Percentiles rank a stretch among this genome's conserved stretches.
phyloP scores from a whole-genome alignment of 306 rosid species.

The Cucumis hystrix region DNA sequence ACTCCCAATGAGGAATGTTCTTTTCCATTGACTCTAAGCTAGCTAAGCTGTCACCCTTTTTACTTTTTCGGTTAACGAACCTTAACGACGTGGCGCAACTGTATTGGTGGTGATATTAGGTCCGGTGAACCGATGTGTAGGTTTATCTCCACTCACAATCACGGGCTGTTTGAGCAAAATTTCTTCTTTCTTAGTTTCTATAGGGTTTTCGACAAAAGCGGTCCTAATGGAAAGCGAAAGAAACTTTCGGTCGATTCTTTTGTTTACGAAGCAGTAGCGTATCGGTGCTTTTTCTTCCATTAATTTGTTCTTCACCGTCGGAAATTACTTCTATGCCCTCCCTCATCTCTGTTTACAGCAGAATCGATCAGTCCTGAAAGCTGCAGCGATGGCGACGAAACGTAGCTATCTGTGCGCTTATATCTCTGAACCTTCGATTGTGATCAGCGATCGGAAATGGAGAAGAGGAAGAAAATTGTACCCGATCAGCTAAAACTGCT shows the following conservation, averaged over 20 bases:
- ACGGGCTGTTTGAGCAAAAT: background rate
- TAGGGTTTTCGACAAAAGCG: background rate
- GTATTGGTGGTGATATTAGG: background rate
- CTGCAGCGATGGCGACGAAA: background rate
- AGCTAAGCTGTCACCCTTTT: background rate
- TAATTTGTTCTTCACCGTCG: background rate
- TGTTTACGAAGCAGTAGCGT: background rate
- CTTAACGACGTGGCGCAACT: background rate
- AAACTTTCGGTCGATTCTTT: background rate
- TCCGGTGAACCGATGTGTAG: background rate
- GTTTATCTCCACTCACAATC: background rate
- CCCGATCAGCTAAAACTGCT: background rate
- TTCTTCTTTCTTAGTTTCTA: background rate
- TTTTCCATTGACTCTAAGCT: background rate
- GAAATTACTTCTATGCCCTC: background rate
- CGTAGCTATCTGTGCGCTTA: background rate
- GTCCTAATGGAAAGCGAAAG: background rate
- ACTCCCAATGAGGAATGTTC: slow-evolving; percentile 4
- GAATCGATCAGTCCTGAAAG: background rate
- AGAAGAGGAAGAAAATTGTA: background rate
- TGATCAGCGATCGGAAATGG: background rate
- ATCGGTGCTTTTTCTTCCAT: background rate
- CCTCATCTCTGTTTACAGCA: background rate
- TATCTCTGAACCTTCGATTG: background rate
- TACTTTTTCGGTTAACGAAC: background rate